Base-by-base conservation (phyloP, 1,284 basidiomycete species). In the Ustilago hordei region DNA sequence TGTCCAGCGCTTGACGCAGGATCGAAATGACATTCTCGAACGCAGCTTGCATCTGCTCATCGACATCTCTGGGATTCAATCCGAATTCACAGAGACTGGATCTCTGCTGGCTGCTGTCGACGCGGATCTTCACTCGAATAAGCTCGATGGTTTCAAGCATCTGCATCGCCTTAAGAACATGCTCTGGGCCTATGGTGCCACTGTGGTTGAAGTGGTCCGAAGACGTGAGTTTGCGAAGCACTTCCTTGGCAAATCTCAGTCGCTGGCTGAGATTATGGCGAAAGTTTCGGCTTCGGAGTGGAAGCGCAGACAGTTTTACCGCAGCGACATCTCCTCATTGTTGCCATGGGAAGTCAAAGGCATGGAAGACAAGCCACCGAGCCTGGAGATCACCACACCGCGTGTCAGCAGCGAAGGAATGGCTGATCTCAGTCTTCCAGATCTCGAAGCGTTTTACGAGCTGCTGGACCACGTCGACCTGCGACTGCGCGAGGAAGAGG, bases 111-210 rank as follows among this genome's bases (percentile, higher is more conserved):
- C 75, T n/a, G 71, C 75, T 2, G 64, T 84, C 17, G 83, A 85
- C 43, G 75, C 66, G 12, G 80, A 76, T 43, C 72, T 80, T 19
- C 60, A 69, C 43, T 79, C 77, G 19, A 80, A 76, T 54, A 76
- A 75, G 47, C 61, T 78, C 56, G 93, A 91, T 53, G 93, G 92
- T 58, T 98, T 98, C 86, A 90, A 92, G 23, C 95, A 98, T 84
- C 92, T 98, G 13, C 91, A 92, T 61, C 90, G 95, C 13, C 88
- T 98, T 43, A 94, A 97, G 82, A 91, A 90, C 64, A 93, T 98
- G 90, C 87, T 96, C 0, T 95, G 94, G 83, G 94, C 94, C 0
- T 99, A 99, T 86, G 93, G 94, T 0, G 93, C 94, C 1, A 95
- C 95, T 0, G 90, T 98, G 1, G 90, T 96, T 12, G 96, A 99